phyloP scores from a whole-genome alignment of 495 filamentous ascomycete species.

The Penicillium angulare region DNA sequence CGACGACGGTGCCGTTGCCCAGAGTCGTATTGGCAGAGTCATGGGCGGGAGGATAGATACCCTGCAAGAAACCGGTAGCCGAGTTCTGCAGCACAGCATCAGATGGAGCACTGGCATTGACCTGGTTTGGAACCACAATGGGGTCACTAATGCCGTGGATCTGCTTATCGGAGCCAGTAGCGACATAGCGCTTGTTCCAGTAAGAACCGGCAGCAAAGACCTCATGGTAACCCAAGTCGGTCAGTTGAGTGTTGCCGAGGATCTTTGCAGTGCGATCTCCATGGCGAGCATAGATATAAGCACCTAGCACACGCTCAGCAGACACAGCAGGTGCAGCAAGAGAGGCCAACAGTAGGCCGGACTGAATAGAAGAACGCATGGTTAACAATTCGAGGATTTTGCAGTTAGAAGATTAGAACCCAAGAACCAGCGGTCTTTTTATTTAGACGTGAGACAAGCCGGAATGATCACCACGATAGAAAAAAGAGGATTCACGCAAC shows the following conservation, averaged over 20 bases:
- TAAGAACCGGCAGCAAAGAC: slow-evolving; percentile 59
- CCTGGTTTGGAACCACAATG: slow-evolving; percentile 56
- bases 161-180: slow-evolving; percentile 42
- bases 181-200: slow-evolving; percentile 62
- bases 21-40: slow-evolving; percentile 37
- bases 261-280: slow-evolving; percentile 62
- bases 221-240: slow-evolving; percentile 59
- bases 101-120: slow-evolving; percentile 54
- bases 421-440: too few species aligned
- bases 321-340: slow-evolving; percentile 36
- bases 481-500: background rate
- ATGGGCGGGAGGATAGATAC: slow-evolving; percentile 57
- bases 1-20: slow-evolving; percentile 50
- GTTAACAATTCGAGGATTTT: slow-evolving; percentile 9
- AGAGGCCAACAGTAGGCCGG: slow-evolving; percentile 30
- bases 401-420: too few species aligned
- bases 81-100: slow-evolving; percentile 64
- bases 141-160: slow-evolving; percentile 58
- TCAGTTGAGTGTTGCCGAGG: slow-evolving; percentile 52
- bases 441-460: too few species aligned
- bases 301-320: slow-evolving; percentile 60
- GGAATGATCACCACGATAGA: too few species aligned
- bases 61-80: slow-evolving; percentile 58
- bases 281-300: slow-evolving; percentile 64
- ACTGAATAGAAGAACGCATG: slow-evolving; percentile 34